phyloP scores from a whole-genome alignment of 2,329 filamentous ascomycete genomes.

The Lasiodiplodia theobromae region DNA sequence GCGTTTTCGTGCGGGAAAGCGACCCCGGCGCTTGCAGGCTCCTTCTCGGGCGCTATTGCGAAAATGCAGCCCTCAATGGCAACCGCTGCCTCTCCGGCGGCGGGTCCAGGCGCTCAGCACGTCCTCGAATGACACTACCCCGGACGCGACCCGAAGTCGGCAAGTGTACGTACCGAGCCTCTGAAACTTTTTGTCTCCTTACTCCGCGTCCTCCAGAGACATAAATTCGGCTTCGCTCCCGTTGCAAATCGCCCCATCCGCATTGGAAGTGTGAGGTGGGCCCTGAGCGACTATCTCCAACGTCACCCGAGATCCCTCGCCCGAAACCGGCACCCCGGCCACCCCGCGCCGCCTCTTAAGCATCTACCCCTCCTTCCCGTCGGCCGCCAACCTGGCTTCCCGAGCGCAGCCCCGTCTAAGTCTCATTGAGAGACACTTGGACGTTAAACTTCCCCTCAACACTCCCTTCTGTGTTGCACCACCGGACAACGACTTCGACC shows the following conservation, averaged over 20 bases:
- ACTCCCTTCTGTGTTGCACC: conserved; percentile 65
- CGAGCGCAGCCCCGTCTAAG: conserved; percentile 58
- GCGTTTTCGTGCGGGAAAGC: not conserved
- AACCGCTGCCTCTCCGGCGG: not conserved
- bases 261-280: conserved; percentile 22
- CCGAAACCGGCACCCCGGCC: conserved; percentile 23
- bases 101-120: conserved; percentile 17
- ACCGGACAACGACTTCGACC: conserved; percentile 61
- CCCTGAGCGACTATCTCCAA: conserved; percentile 8
- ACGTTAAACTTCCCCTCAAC: conserved; percentile 64
- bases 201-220: not conserved
- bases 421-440: conserved; percentile 68
- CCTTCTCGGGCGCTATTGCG: not conserved
- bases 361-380: conserved; percentile 39
- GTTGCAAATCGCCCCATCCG: conserved; percentile 9
- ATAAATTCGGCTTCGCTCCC: conserved; percentile 9
- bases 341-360: conserved; percentile 25
- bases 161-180: conserved; percentile 20
- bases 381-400: conserved; percentile 55
- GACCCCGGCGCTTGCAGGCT: not conserved
- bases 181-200: conserved; percentile 15
- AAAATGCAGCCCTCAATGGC: conserved; percentile 11
- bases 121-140: conserved; percentile 22
- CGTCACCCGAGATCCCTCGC: conserved; percentile 11
- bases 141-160: conserved; percentile 21